phyloP scores from a whole-genome alignment of 371 early-diverging fungal genomes.

The Catenaria anguillulae region DNA sequence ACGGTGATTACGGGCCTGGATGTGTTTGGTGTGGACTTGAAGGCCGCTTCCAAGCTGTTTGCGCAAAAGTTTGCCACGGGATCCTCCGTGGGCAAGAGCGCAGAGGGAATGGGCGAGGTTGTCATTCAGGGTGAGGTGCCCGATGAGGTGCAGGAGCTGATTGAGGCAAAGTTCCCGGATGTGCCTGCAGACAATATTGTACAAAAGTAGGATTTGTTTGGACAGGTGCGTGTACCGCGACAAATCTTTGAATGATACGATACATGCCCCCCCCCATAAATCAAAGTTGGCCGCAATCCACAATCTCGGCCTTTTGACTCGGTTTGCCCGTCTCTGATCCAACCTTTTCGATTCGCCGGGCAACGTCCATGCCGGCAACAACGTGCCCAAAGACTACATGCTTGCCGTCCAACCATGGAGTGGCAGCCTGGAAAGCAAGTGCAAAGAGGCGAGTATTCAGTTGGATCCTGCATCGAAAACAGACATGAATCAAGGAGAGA shows the following conservation, averaged over 20 bases:
- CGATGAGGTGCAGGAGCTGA: slow-evolving; percentile 12
- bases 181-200: not conserved
- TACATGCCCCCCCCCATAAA: too few relatives aligned
- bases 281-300: slow-evolving; percentile 57
- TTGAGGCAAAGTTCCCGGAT: slow-evolving; percentile 7
- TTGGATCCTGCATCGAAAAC: not conserved
- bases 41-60: slow-evolving; percentile 12
- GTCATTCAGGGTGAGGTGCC: slow-evolving; percentile 13
- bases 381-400: slow-evolving; percentile 99
- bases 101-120: slow-evolving; percentile 10
- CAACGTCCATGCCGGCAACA: slow-evolving; percentile 60
- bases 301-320: slow-evolving; percentile 45
- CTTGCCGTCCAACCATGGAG: slow-evolving; percentile 88
- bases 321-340: slow-evolving; percentile 57
- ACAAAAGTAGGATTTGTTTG: too few relatives aligned
- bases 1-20: slow-evolving; percentile 22
- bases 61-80: slow-evolving; percentile 11
- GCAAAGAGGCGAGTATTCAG: too few relatives aligned
- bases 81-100: slow-evolving; percentile 7
- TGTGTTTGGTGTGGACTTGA: slow-evolving; percentile 19
- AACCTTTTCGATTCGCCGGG: slow-evolving; percentile 56
- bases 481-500: not conserved
- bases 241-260: too few relatives aligned
- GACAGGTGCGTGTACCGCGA: too few relatives aligned
- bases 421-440: too few relatives aligned